Evolutionary conservation across 2,329 filamentous ascomycete species (phyloP).

Genomic region (Pseudocercospora pini-densiflorae): DNA sequence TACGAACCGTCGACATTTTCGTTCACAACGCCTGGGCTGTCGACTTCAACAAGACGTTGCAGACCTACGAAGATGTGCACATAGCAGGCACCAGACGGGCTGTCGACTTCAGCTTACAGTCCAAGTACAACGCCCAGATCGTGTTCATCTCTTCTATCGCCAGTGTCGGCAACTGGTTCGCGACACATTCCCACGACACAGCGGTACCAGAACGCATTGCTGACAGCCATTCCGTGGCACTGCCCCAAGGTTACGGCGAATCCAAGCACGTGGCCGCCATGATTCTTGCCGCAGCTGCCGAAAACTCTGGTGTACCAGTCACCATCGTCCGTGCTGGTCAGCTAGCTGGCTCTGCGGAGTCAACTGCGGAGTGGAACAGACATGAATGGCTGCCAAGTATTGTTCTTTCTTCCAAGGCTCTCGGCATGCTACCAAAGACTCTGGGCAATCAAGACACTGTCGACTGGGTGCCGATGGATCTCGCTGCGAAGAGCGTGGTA

Average conservation of each 20-base stretch:
- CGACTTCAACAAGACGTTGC: constrained; percentile 43
- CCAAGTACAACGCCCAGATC: constrained; percentile 36
- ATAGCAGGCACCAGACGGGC: constrained; percentile 37
- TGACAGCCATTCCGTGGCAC: constrained; percentile 32
- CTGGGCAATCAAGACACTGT: constrained; percentile 43
- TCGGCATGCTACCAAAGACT: constrained; percentile 44
- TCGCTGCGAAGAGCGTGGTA: constrained; percentile 39
- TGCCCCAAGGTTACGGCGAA: constrained; percentile 45
- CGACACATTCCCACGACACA: constrained; percentile 16
- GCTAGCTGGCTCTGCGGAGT: constrained; percentile 31
- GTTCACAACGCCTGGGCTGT: constrained; percentile 47
- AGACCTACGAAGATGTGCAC: constrained; percentile 39
- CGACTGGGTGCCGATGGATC: constrained; percentile 53
- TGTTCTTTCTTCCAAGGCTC: constrained; percentile 44
- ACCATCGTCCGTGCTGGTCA: constrained; percentile 36
- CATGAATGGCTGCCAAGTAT: constrained; percentile 51
- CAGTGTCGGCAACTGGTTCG: constrained; percentile 38
- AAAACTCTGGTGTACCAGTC: constrained; percentile 28
- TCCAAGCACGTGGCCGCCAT: constrained; percentile 43
- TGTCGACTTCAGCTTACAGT: constrained; percentile 34
- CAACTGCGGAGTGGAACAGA: constrained; percentile 44
- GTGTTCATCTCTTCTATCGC: constrained; percentile 47
- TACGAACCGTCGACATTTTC: constrained; percentile 33
- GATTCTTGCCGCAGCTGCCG: constrained; percentile 39
- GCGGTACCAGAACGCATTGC: constrained; percentile 41